Conservation (phyloP, 495 filamentous ascomycete genomes). For the Penicillium ochrochloron region DNA sequence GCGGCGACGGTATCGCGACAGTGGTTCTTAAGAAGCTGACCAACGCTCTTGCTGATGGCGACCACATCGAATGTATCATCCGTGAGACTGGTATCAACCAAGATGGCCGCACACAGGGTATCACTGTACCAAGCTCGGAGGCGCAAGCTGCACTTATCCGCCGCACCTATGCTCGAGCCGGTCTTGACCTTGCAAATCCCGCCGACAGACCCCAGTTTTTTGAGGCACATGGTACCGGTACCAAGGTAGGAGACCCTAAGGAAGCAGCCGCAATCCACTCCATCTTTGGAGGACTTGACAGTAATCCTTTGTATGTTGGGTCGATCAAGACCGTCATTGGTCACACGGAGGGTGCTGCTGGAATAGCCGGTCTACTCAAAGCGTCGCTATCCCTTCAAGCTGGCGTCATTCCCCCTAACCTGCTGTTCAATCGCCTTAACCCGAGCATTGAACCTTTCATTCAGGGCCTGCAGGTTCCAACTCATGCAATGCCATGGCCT, state of each 20-base stretch:
- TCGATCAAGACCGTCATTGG: conserved; percentile 57
- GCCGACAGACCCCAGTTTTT: conserved; percentile 43
- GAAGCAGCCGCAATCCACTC: conserved; percentile 59
- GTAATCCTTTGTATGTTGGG: conserved; percentile 43
- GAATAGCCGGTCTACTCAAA: conserved; percentile 63
- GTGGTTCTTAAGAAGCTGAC: conserved; percentile 45
- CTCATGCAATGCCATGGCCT: conserved; percentile 29
- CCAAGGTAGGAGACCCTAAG: conserved; percentile 58
- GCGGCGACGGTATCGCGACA: conserved; percentile 49
- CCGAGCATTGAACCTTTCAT: conserved; percentile 49
- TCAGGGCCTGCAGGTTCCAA: conserved; percentile 47
- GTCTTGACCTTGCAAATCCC: conserved; percentile 34
- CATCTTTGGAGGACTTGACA: conserved; percentile 42
- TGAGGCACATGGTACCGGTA: conserved; percentile 40
- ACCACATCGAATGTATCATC: conserved; percentile 46
- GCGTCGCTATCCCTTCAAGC: conserved; percentile 53
- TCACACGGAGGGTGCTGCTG: conserved; percentile 56
- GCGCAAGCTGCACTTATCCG: conserved; percentile 42
- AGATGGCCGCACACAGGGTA: conserved; percentile 42
- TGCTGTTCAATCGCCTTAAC: conserved; percentile 54
- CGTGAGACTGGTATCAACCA: conserved; percentile 42
- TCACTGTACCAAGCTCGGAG: conserved; percentile 41
- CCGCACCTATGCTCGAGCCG: conserved; percentile 37
- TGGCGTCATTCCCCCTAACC: conserved; percentile 54
- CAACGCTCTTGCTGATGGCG: conserved; percentile 44